Base-by-base conservation (phyloP, 805 yeast genomes). In the Pichia membranifaciens region DNA sequence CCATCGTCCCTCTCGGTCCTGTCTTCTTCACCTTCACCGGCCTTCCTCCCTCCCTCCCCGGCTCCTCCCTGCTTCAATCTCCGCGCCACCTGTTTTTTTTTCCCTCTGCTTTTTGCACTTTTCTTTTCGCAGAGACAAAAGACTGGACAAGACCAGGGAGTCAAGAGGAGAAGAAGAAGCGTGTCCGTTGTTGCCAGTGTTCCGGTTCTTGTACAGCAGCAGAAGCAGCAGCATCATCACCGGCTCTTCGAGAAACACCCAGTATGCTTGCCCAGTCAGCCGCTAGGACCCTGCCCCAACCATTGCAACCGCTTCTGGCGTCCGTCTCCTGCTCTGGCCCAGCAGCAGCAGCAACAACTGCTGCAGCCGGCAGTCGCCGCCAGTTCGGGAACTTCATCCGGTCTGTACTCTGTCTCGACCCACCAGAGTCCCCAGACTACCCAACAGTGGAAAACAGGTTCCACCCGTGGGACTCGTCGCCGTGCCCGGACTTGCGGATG, bases 391-490 rank as follows among this genome's bases (percentile, higher is more conserved):
- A 61, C 17, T 67, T 67, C 46, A 60, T 67, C 29, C 58, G 70
- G 50, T 64, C 66, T 40, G 70, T 67, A 15, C 57, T 67, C 18
- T 66, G 70, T 50, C 55, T 82, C 61, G 86, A 79, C 52, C 81
- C 82, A 4, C 84, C 85, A 20, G 71, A 78, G 12, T 76, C 82
- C 0, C 79, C 79, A 32, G 78, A 79, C 55, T 80, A 75, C 33
- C 91, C 93, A 22, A 81, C 87, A 0, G 75, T 74, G 17, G 84
- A 80, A 56, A 83, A 84, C 62, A 68, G 91, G 58, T 85, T 85
- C 61, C 85, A 87, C 61, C 80, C 81, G 25, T 90, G 97, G 97
- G 97, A 91, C 60, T 82, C 84, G 50, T 87, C 96, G 1, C 97
- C 98, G 2, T 78, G 82, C 22, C 85, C 84, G 46, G 96, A 87